These are phyloP conservation scores for Apiotrichum porosum DNA, from an alignment of 1,284 basidiomycete genomes.

Conservation along the genomic window DNA sequence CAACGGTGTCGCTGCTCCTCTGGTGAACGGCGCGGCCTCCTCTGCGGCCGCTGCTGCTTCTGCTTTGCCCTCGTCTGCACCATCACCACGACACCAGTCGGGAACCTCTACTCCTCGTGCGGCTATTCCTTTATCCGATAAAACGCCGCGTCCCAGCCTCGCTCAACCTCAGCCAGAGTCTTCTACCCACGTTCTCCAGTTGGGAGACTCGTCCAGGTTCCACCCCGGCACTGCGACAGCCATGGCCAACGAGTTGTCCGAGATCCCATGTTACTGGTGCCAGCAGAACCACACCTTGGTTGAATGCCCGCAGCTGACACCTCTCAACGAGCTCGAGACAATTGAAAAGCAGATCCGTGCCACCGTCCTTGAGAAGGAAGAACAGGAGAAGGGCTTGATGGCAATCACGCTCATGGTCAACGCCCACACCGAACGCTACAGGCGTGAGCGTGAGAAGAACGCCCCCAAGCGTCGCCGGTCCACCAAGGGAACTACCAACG, in stretches of 20 bases:
- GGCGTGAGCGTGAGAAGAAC: neutral
- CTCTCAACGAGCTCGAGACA: neutral
- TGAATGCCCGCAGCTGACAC: constrained; percentile 5
- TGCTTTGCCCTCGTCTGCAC: no score
- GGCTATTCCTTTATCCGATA: neutral
- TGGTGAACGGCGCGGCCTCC: no score
- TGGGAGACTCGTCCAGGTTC: constrained; percentile 16
- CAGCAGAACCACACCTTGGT: constrained; percentile 1
- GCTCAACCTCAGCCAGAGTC: no score
- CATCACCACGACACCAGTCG: no score
- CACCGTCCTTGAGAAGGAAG: neutral
- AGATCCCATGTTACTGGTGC: constrained; percentile 8
- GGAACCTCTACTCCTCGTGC: no score
- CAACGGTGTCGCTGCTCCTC: no score
- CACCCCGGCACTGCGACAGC: neutral
- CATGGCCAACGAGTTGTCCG: neutral
- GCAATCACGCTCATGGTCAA: constrained; percentile 3
- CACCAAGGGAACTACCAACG: neutral
- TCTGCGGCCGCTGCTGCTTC: no score
- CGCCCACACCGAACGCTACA: constrained; percentile 2
- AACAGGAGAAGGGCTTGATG: constrained; percentile 3
- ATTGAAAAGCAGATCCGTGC: neutral
- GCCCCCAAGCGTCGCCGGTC: neutral
- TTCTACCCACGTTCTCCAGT: constrained; percentile 2
- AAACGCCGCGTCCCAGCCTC: no score